Percentiles rank a stretch among this genome's conserved stretches.
phyloP scores from a whole-genome alignment of 805 yeast genomes.

The Candida easanensis region DNA sequence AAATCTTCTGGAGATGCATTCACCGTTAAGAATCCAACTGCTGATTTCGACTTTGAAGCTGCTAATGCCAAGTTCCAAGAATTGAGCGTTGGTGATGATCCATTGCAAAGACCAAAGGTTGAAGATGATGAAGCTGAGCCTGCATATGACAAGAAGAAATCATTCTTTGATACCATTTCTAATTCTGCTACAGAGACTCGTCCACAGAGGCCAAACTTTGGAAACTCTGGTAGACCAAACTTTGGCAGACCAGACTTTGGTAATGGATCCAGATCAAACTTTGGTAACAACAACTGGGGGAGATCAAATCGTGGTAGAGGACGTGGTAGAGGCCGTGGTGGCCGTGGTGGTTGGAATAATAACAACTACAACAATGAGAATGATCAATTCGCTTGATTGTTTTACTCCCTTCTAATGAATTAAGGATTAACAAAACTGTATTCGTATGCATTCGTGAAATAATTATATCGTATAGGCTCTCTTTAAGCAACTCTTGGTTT shows the following conservation, averaged over 20 bases:
- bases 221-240: slow-evolving; percentile 13
- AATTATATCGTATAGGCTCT: too few species aligned
- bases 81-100: slow-evolving; percentile 8
- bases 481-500: background rate
- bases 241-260: slow-evolving; percentile 7
- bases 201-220: slow-evolving; percentile 23
- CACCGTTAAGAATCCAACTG: slow-evolving; percentile 39
- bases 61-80: slow-evolving; percentile 70
- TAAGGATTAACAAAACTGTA: too few species aligned
- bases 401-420: slow-evolving; percentile 1
- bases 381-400: background rate
- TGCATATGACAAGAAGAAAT: slow-evolving; percentile 73
- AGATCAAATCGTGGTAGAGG: slow-evolving; percentile 4
- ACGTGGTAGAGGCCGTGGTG: slow-evolving; percentile 9
- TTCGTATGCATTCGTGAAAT: background rate
- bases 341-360: background rate
- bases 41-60: slow-evolving; percentile 73
- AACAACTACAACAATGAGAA: background rate
- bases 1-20: background rate
- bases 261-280: slow-evolving; percentile 4
- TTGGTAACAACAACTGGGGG: slow-evolving; percentile 4
- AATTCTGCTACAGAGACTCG: slow-evolving; percentile 53
- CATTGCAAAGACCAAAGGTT: slow-evolving; percentile 1
- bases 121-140: slow-evolving; percentile 14
- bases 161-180: slow-evolving; percentile 87